A percentile compares a stretch with the other conserved stretches of the same genome.
Evolutionary conservation across 176 grass and related monocot genomes (phyloP).

Genomic region (Oryza officinalis): DNA sequence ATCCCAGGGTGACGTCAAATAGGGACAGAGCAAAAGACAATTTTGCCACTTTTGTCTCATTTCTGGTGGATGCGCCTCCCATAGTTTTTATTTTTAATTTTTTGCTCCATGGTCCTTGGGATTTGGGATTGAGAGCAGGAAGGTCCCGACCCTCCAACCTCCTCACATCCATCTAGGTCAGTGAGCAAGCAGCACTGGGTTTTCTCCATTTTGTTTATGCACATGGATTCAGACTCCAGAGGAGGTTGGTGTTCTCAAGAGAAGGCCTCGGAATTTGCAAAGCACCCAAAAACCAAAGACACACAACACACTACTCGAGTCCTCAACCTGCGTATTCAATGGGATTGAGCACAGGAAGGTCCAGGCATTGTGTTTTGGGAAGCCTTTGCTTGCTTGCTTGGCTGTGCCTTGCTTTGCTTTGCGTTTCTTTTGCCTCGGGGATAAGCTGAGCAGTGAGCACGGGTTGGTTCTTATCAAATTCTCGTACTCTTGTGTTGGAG

Average conservation of each 20-base stretch:
- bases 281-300: not conserved
- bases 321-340: not conserved
- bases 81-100: not conserved
- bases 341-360: too few relatives aligned
- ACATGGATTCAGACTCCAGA: conserved; percentile 26
- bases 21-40: not conserved
- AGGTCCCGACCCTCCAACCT: conserved; percentile 4
- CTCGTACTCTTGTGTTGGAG: conserved; percentile 17
- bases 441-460: not conserved
- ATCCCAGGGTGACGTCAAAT: not conserved
- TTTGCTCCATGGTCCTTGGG: not conserved
- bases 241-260: conserved; percentile 32
- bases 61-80: not conserved
- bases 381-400: not conserved
- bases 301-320: conserved; percentile 1
- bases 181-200: not conserved
- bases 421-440: not conserved
- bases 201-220: conserved; percentile 31
- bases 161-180: conserved; percentile 37
- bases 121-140: conserved; percentile 7
- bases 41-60: not conserved
- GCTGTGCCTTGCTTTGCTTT: not conserved
- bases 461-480: conserved; percentile 14
- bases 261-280: conserved; percentile 8
- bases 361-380: conserved; percentile 26